Evolutionary conservation across 805 yeast genomes (phyloP).

Genomic region (Debaryomyces hansenii): DNA sequence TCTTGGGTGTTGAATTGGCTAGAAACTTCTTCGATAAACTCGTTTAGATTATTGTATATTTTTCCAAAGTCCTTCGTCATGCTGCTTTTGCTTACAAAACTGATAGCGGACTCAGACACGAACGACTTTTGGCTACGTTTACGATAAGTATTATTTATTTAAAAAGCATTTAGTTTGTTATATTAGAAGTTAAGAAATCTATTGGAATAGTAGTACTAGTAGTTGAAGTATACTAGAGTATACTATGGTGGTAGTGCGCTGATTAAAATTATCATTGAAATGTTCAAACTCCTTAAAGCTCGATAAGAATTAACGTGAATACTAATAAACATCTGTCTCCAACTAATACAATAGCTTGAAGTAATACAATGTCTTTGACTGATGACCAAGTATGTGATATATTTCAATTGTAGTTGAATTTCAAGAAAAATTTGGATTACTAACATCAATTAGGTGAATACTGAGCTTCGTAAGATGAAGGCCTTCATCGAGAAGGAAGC

Average conservation of each 20-base stretch:
- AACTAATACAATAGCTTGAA: background rate
- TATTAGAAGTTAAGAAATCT: too few species aligned
- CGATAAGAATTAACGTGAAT: background rate
- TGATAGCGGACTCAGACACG: too few species aligned
- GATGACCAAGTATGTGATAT: conserved; percentile 31
- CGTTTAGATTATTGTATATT: conserved; percentile 17
- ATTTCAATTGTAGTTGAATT: background rate
- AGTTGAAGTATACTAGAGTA: too few species aligned
- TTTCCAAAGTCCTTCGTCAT: background rate
- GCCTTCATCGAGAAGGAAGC: conserved; percentile 99
- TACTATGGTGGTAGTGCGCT: background rate
- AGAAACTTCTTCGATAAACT: conserved; percentile 39
- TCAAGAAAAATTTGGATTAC: background rate
- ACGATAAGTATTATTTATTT: too few species aligned
- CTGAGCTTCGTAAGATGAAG: conserved; percentile 96
- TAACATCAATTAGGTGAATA: conserved; percentile 63
- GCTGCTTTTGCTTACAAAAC: background rate
- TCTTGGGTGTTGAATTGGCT: conserved; percentile 90
- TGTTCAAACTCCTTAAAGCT: background rate
- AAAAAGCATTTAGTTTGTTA: too few species aligned
- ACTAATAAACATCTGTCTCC: background rate
- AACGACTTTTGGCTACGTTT: too few species aligned
- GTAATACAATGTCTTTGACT: conserved; percentile 24
- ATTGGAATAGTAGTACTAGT: too few species aligned
- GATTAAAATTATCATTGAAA: background rate